Evolutionary conservation across 176 grass and related monocot genomes (phyloP), one percentile per base, ranked within the genome.

Genomic region (Bromus sterilis): DNA sequence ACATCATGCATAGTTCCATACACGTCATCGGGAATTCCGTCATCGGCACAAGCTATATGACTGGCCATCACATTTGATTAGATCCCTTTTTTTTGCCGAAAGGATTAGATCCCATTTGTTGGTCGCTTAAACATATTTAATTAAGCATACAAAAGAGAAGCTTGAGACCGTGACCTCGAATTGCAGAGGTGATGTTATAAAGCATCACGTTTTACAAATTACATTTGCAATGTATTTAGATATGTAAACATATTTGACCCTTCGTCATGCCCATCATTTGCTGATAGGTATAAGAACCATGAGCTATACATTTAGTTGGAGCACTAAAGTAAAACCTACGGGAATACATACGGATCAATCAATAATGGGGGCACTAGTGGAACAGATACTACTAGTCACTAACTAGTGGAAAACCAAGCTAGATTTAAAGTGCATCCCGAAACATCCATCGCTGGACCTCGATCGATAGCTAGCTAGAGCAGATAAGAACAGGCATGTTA

Each of bases 401-500:
- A 51, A 51, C 48, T 21, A 51, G 16, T 7, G 48, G 48, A 21
- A 51, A 51, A 5, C 48, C 2, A 51, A 4, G 2, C 53, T 1
- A 30, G 20, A 15, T 44, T 72, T 2, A 72, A 46, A 0, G 18
- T 42, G 42, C 1, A 43, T 16, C 39, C 14, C 25, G 26, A 71
- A 24, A 71, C 24, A 71, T 48, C 7, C 24, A 71, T 48, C 7
- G 43, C 25, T 9, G 18, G 69, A 20, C 25, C n/a, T n/a, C n/a
- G n/a, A n/a, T n/a, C n/a, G n/a, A n/a, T n/a, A n/a, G n/a, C n/a
- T n/a, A n/a, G n/a, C n/a, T n/a, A 72, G 69, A 85, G 71, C 40
- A 82, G 88, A 86, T 78, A 86, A 86, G 72, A 35, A 66, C 48
- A 39, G 15, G 63, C 24, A 57, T 24, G 78, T 78, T 78, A 81